Percentiles rank a stretch among this genome's conserved stretches.
Evolutionary conservation across 306 rosid genomes (phyloP).

Genomic region (Dalbergia cultrata): DNA sequence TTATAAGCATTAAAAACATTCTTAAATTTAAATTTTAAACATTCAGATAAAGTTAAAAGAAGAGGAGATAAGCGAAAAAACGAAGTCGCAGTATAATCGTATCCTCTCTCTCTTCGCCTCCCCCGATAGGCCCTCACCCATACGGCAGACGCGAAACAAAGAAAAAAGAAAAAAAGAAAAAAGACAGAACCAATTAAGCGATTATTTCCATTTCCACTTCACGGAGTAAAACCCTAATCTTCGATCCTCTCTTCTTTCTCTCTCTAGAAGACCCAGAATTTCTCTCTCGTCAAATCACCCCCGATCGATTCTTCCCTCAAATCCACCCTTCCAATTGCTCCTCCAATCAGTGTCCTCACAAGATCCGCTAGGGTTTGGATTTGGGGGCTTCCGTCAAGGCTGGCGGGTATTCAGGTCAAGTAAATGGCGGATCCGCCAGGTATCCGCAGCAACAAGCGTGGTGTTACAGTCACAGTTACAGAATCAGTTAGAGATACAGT

Average conservation of each 20-base stretch:
- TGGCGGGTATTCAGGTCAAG: constrained; percentile 70
- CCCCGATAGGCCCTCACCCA: neutral
- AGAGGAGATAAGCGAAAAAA: neutral
- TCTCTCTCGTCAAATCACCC: constrained; percentile 50
- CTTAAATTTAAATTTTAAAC: too few species aligned
- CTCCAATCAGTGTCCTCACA: constrained; percentile 18
- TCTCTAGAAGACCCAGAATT: constrained; percentile 24
- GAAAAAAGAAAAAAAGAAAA: too few species aligned
- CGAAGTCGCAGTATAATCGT: neutral
- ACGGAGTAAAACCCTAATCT: neutral
- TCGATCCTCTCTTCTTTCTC: neutral
- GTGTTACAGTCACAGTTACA: constrained; percentile 14
- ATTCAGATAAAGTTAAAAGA: too few species aligned
- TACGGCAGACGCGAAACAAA: neutral
- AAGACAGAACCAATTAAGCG: too few species aligned
- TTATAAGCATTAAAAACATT: too few species aligned
- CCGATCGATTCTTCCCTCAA: constrained; percentile 25
- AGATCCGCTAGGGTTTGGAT: constrained; percentile 57
- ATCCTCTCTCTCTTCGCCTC: neutral
- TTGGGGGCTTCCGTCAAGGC: constrained; percentile 56
- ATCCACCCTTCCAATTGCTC: constrained; percentile 45
- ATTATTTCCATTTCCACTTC: neutral
- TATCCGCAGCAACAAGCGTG: constrained; percentile 61
- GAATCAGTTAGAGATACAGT: neutral
- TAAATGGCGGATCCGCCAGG: constrained; percentile 98